These are phyloP conservation scores for Suillus subaureus DNA, from an alignment of 768 basidiomycete species.

Conservation along the genomic window DNA sequence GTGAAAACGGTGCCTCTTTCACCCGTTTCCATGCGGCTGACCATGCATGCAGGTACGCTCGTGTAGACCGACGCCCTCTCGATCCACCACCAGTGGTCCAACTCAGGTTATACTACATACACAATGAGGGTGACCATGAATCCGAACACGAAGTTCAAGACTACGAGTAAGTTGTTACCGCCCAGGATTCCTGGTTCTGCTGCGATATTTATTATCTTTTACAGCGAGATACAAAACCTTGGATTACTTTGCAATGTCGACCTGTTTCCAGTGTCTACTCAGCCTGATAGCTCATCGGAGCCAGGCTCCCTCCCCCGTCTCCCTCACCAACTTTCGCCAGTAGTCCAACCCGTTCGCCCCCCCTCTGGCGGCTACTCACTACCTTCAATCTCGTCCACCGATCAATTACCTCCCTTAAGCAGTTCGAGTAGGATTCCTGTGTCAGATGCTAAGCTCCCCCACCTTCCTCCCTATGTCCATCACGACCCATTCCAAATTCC, in stretches of 20 bases:
- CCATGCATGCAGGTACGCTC: slow-evolving; percentile 48
- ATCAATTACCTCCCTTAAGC: slow-evolving; percentile 26
- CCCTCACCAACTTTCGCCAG: not conserved
- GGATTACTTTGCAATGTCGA: slow-evolving; percentile 80
- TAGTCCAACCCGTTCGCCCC: too few relatives aligned
- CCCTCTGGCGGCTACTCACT: not conserved
- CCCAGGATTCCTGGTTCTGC: not conserved
- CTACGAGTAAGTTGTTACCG: slow-evolving; percentile 46
- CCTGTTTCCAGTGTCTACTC: slow-evolving; percentile 60
- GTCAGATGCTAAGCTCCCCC: slow-evolving; percentile 16
- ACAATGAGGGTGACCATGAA: slow-evolving; percentile 39
- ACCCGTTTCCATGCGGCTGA: slow-evolving; percentile 10
- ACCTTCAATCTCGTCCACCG: slow-evolving; percentile 9
- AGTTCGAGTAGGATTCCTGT: slow-evolving; percentile 15
- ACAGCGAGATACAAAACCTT: slow-evolving; percentile 61
- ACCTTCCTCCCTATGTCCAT: slow-evolving; percentile 42
- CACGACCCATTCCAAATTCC: slow-evolving; percentile 42
- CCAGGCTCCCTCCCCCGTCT: slow-evolving; percentile 12
- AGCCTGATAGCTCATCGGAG: slow-evolving; percentile 14
- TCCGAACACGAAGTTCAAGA: slow-evolving; percentile 51
- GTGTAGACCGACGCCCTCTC: slow-evolving; percentile 64
- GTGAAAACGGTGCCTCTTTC: slow-evolving; percentile 35
- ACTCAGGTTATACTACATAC: slow-evolving; percentile 53
- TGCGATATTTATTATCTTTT: slow-evolving; percentile 4
- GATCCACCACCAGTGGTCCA: slow-evolving; percentile 66